Base-by-base conservation (phyloP, 176 grass and related monocot genomes). In the Triticum urartu region DNA sequence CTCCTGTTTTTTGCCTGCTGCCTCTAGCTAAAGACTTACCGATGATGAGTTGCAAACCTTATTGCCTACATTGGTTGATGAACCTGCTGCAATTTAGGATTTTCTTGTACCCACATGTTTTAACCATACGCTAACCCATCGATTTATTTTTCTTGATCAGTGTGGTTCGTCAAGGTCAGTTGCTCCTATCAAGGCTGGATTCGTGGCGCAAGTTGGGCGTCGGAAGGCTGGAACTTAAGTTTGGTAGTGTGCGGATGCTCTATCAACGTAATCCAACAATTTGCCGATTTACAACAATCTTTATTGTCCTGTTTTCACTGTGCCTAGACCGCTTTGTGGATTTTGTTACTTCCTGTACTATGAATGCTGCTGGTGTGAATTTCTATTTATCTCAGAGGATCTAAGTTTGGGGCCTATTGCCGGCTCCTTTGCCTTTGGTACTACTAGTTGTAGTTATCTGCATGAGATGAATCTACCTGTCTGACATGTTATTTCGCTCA, bases 131-230 rank as follows among this genome's bases (percentile, higher is more conserved):
- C 43, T 47, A 47, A 47, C 43, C 43, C 38, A 3, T 25, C 8
- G 5, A 67, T 79, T 43, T 79, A 11, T 86, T 56, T 76, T 43
- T 11, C 48, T 26, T 84, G n/a, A 65, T 42, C 90, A 97, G 97
- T 99, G 97, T 83, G 97, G 97, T 74, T 99, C 97, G 15, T 90
- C 97, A 22, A 91, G 97, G 73, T 94, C 97, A 18, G 97, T 99
- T 65, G 92, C 92, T 68, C 91, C 97, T 34, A 99, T 99, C 85
- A 99, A 94, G 84, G 89, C 97, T 94, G 92, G 97, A 74, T 99
- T 97, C 26, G 90, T 99, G 33, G 97, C 97, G 11, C 94, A 92
- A 33, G 90, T 99, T 3, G 97, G 87, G 11, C 92, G 92, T 39
- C 94, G 94, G 66, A 99, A 97, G 87, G 90, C 90, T 39, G 94